Evolutionary conservation across 1,284 basidiomycete species (phyloP), one percentile per base, ranked within the genome.

Genomic region (Ceratobasidium sp.): DNA sequence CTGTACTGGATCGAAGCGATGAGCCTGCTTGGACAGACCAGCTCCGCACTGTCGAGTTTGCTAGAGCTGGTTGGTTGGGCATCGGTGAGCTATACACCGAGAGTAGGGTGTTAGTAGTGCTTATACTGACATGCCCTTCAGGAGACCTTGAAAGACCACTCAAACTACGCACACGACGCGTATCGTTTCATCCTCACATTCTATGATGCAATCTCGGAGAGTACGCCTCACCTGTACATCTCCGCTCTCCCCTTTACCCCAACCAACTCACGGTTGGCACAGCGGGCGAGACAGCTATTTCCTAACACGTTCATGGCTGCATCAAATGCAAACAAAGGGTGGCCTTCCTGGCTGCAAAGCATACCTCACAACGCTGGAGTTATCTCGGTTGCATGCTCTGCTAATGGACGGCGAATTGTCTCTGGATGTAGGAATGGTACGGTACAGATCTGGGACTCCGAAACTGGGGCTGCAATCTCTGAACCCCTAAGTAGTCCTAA

Each of bases 381-480:
- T 23, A 38, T 1, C 21, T 49, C 32, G 16, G 61, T 74, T 1
- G 66, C 71, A 9, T 74, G 52, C 47, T 73, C 72, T 7, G 28
- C 47, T 18, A 67, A 74, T 32, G 58, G 58, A 13, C 41, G 3
- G 6, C 55, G 49, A 30, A 30, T 71, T 16, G 58, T 49, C 0
- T 38, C 52, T 23, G 38, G 66, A 26, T 70, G 49, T 16, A 30
- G 47, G 11, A 63, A 73, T 38, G 26, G 47, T 9, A 59, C 50
- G 21, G n/a, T 71, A 30, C 62, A 49, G 11, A 32, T 69, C 2
- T 73, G 74, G 74, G 72, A 75, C 57, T 35, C 64, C 9, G 54
- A 55, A 28, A 63, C 49, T 8, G 47, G 61, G 3, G 21, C 14
- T 18, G 1, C 23, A 14, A n/a, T 38, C 18, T 11, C 23, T 14